Evolutionary conservation across 352 stramenopile species (phyloP).

Genomic region (Phytophthora melonis): DNA sequence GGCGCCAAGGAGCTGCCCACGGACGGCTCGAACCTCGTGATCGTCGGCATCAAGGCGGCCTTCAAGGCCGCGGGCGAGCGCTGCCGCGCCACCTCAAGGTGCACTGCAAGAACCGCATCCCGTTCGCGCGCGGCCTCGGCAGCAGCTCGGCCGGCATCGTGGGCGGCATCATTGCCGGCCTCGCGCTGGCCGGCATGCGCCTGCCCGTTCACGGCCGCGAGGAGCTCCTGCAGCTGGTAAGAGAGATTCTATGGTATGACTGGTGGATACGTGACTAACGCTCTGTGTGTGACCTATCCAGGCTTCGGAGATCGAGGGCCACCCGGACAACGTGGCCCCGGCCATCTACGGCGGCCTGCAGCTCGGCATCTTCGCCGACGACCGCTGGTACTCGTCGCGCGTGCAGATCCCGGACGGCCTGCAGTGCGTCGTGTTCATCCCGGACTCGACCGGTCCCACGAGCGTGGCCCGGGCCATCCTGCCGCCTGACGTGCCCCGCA

Average conservation of each 20-base stretch:
- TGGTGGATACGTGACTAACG: neutral
- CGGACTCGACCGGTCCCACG: conserved; percentile 97
- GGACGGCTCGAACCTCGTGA: conserved; percentile 93
- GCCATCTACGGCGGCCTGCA: conserved; percentile 99
- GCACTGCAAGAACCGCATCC: conserved; percentile 98
- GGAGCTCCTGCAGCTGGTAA: conserved; percentile 95
- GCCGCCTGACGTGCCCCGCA: conserved; percentile 83
- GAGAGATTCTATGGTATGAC: neutral
- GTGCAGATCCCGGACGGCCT: conserved; percentile 96
- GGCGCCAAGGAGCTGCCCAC: conserved; percentile 93
- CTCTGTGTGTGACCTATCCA: conserved; percentile 14
- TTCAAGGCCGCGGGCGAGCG: conserved; percentile 95
- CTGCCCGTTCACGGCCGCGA: conserved; percentile 91
- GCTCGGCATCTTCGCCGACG: conserved; percentile 94
- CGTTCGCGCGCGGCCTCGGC: conserved; percentile 96
- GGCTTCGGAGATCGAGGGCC: conserved; percentile 97
- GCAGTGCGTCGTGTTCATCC: conserved; percentile 99
- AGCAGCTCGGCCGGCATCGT: conserved; percentile 99
- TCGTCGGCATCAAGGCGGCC: conserved; percentile 95
- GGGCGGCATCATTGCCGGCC: conserved; percentile 97
- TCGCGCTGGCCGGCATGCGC: conserved; percentile 97
- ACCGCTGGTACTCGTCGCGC: conserved; percentile 97
- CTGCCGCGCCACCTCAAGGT: conserved; percentile 95
- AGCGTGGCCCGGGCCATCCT: conserved; percentile 94
- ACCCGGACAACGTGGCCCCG: conserved; percentile 99